Base-by-base conservation (phyloP, 2,329 filamentous ascomycete genomes). In the Aspergillus felis region DNA sequence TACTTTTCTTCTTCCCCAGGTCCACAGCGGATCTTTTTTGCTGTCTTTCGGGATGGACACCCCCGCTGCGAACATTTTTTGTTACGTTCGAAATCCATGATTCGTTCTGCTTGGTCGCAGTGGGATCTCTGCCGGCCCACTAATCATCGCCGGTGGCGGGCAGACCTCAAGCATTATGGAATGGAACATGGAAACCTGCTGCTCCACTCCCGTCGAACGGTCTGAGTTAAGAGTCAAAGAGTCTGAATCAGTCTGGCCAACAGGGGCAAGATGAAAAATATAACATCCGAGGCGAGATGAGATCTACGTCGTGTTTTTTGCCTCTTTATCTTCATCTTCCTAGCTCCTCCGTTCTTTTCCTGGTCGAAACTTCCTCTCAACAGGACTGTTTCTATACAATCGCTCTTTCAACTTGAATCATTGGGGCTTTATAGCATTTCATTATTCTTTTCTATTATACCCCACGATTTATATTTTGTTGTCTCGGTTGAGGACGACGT, bases 31-130 rank as follows among this genome's bases (percentile, higher is more conserved):
- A 54, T 54, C 47, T 48, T 47, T 38, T 53, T 57, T 27, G 55
- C 29, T n/a, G 50, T 17, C 47, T 35, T 50, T 54, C 24, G 55
- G 22, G 28, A 49, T 24, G 53, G 48, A 57, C 41, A 57, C 49
- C 28, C 28, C 52, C 41, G 27, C 38, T 58, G 32, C 12, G 47
- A n/a, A 35, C 22, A 29, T 50, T 65, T 65, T 65, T 52, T 63
- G 53, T 65, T 65, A 65, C 63, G 60, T 64, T 58, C 50, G 60
- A 41, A 20, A 25, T 50, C 14, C 42, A 51, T 61, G 48, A 65
- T 65, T 65, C 61, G 63, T 53, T 53, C 57, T 54, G 22, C 24
- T 22, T 51, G 22, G 25, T 17, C 50, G 38, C 38, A 55, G 9
- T 59, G 38, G 47, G 50, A 35, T 50, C 48, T 46, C 49, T 27